phyloP scores from a whole-genome alignment of 202 grass and related monocot genomes.

The Eragrostis tef region DNA sequence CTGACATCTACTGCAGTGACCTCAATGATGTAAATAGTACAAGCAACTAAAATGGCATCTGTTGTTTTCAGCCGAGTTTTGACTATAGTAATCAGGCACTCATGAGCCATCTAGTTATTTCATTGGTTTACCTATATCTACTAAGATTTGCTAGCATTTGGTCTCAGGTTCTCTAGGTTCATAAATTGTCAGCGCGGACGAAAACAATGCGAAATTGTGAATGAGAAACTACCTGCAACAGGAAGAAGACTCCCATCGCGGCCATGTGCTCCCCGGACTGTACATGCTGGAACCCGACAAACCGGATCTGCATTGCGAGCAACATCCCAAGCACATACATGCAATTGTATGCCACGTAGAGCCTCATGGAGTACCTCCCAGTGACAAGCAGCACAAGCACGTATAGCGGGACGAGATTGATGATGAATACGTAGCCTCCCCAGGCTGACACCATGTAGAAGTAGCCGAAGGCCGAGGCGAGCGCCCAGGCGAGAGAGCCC shows the following conservation, averaged over 20 bases:
- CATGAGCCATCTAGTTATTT: neutral
- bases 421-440: constrained; percentile 99
- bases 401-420: constrained; percentile 90
- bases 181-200: neutral
- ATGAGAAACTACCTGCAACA: constrained; percentile 66
- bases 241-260: constrained; percentile 92
- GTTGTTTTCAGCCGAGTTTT: neutral
- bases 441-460: constrained; percentile 99
- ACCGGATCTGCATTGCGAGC: constrained; percentile 97
- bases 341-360: constrained; percentile 98
- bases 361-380: constrained; percentile 92
- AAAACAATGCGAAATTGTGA: no score
- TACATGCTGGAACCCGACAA: constrained; percentile 96
- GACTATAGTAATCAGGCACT: neutral
- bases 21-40: neutral
- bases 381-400: constrained; percentile 91
- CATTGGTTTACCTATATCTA: neutral
- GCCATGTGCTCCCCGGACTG: constrained; percentile 99
- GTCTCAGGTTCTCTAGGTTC: neutral
- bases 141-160: neutral
- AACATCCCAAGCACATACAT: constrained; percentile 92
- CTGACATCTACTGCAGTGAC: neutral
- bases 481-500: constrained; percentile 81
- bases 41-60: neutral
- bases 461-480: constrained; percentile 89